A percentile compares a stretch with the other conserved stretches of the same genome.
Evolutionary conservation across 305 asterid species (phyloP).

Genomic region (Fraxinus paxiana): DNA sequence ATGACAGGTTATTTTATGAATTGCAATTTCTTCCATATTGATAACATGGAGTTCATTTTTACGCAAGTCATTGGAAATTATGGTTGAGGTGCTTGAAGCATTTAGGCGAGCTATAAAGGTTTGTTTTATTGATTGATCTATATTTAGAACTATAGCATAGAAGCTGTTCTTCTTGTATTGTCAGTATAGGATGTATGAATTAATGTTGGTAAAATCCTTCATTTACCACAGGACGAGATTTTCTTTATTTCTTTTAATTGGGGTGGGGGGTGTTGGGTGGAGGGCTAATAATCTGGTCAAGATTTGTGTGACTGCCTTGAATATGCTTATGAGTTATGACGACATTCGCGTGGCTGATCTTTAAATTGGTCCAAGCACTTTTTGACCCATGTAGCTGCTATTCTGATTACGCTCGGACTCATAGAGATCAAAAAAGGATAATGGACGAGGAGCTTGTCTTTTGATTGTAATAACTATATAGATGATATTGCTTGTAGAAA

Average conservation of each 20-base stretch:
- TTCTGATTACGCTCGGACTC: constrained; percentile 28
- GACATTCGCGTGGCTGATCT: constrained; percentile 68
- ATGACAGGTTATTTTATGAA: constrained; percentile 38
- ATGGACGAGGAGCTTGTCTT: constrained; percentile 27
- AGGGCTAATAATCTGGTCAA: constrained; percentile 5
- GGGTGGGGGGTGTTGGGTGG: neutral
- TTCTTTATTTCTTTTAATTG: neutral
- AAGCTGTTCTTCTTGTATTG: constrained; percentile 14
- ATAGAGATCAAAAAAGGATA: constrained; percentile 30
- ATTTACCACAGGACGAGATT: neutral
- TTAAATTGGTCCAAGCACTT: constrained; percentile 77
- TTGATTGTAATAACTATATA: constrained; percentile 23
- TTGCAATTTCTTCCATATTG: constrained; percentile 24
- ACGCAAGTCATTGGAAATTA: constrained; percentile 56
- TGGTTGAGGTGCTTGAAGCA: constrained; percentile 73
- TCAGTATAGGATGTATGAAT: neutral
- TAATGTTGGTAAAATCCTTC: neutral
- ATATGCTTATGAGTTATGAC: constrained; percentile 61
- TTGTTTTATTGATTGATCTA: constrained; percentile 24
- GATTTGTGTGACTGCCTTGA: constrained; percentile 21
- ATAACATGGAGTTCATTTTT: constrained; percentile 28
- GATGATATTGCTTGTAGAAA: constrained; percentile 25
- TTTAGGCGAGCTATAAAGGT: constrained; percentile 87
- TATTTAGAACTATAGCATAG: constrained; percentile 6
- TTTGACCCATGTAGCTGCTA: constrained; percentile 46